A percentile compares a stretch with the other conserved stretches of the same genome.
Conservation (phyloP, 148 eudicot species). For the Chenopodium berlandieri region DNA sequence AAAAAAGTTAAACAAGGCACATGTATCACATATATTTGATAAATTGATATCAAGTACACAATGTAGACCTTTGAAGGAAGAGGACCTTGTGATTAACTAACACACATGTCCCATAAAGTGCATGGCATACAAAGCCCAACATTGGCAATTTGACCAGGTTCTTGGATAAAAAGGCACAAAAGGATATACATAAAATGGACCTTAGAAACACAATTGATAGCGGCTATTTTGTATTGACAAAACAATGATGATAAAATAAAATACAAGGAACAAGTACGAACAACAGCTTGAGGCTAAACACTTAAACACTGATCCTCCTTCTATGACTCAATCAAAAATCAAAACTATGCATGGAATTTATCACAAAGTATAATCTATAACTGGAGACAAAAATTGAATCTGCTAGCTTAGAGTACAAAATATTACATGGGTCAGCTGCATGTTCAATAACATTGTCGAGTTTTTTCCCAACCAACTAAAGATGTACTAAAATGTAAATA, state of each 20-base stretch:
- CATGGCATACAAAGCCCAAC: not conserved
- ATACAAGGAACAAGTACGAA: too few relatives aligned
- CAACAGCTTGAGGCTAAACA: too few relatives aligned
- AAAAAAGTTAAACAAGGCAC: slow-evolving; percentile 8
- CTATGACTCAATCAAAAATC: not conserved
- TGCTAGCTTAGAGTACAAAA: not conserved
- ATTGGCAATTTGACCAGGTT: not conserved
- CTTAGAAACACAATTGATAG: not conserved
- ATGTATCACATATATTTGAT: not conserved
- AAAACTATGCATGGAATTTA: not conserved
- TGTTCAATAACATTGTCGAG: not conserved
- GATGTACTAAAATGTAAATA: too few relatives aligned
- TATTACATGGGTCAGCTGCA: not conserved
- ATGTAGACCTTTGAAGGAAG: not conserved
- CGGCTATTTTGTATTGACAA: not conserved
- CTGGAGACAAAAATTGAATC: not conserved
- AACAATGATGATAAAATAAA: too few relatives aligned
- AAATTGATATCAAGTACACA: not conserved
- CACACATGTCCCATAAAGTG: not conserved
- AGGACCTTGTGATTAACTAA: not conserved
- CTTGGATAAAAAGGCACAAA: not conserved
- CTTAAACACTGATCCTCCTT: too few relatives aligned
- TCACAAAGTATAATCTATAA: not conserved
- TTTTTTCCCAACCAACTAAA: too few relatives aligned
- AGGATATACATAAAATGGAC: not conserved